phyloP scores from a whole-genome alignment of 1,139 yeast species.

The Geotrichum citri-aurantii region DNA sequence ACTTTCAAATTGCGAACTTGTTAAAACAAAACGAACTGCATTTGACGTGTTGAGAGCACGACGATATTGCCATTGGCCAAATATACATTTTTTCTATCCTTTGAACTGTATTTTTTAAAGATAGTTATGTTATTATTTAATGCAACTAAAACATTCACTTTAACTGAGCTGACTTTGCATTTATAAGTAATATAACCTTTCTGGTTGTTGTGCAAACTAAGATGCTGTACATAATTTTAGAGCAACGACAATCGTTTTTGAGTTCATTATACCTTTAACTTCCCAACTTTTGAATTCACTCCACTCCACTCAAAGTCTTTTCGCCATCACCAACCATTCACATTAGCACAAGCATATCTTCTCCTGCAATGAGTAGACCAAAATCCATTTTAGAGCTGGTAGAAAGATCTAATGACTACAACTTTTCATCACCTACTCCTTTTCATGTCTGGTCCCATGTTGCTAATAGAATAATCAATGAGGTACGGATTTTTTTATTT shows the following conservation, averaged over 20 bases:
- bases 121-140: no score
- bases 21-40: no score
- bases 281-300: neutral
- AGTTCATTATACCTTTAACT: neutral
- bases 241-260: neutral
- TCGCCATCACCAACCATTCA: neutral
- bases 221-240: neutral
- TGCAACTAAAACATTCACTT: no score
- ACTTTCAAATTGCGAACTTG: no score
- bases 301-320: neutral
- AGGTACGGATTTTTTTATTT: constrained; percentile 8
- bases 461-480: constrained; percentile 36
- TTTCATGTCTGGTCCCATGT: constrained; percentile 45
- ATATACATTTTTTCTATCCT: no score
- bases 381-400: constrained; percentile 35
- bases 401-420: constrained; percentile 41
- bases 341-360: neutral
- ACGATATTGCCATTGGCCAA: no score
- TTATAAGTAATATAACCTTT: no score
- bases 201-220: neutral
- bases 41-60: no score
- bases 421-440: constrained; percentile 41
- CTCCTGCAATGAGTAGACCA: constrained; percentile 18
- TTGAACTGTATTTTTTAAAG: no score
- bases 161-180: no score